Evolutionary conservation across 768 basidiomycete genomes (phyloP).

Genomic region (Ramaria rubella): DNA sequence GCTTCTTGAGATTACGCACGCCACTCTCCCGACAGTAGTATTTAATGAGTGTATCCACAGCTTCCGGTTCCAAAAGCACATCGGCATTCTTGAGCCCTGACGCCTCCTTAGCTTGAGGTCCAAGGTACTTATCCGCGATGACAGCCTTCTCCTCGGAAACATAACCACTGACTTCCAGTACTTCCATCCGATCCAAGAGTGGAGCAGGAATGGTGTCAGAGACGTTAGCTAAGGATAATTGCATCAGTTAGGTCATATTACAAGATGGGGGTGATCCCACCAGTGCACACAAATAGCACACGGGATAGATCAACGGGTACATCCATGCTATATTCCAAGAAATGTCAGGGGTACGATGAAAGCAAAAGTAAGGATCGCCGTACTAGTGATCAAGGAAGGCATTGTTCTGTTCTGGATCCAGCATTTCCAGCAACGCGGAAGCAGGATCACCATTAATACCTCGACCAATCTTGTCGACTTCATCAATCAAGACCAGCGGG

Average conservation of each 20-base stretch:
- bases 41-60: slow-evolving; percentile 86
- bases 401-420: slow-evolving; percentile 92
- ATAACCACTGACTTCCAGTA: slow-evolving; percentile 90
- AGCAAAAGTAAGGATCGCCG: slow-evolving; percentile 26
- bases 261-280: slow-evolving; percentile 23
- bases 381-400: slow-evolving; percentile 94
- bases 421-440: slow-evolving; percentile 86
- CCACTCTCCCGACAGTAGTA: slow-evolving; percentile 98
- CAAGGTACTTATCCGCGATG: slow-evolving; percentile 83
- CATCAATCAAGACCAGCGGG: slow-evolving; percentile 89
- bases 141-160: slow-evolving; percentile 88
- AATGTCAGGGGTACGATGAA: slow-evolving; percentile 7
- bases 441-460: slow-evolving; percentile 91
- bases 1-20: slow-evolving; percentile 94
- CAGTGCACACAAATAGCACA: slow-evolving; percentile 95
- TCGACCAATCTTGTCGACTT: slow-evolving; percentile 92
- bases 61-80: slow-evolving; percentile 65
- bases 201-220: slow-evolving; percentile 93
- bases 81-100: slow-evolving; percentile 82
- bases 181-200: slow-evolving; percentile 92
- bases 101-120: slow-evolving; percentile 88
- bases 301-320: slow-evolving; percentile 94
- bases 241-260: neutral
- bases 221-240: slow-evolving; percentile 55
- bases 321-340: slow-evolving; percentile 61